Conservation (phyloP, 805 yeast genomes). For the Candida fluviatilis region DNA sequence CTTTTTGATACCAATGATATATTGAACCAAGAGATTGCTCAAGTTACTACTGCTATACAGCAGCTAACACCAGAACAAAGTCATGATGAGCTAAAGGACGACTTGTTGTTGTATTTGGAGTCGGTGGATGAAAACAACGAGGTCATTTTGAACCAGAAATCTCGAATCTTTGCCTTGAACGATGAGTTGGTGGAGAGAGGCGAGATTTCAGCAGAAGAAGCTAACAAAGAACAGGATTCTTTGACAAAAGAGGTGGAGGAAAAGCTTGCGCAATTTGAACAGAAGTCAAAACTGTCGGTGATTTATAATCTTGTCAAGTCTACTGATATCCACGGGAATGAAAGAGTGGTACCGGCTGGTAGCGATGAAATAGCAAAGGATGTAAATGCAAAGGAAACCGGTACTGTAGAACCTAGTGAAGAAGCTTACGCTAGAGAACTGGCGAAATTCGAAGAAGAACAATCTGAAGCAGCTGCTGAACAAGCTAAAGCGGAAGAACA, state of each 20-base stretch:
- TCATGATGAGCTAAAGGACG: constrained; percentile 35
- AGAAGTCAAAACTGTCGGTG: neutral
- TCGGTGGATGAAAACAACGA: constrained; percentile 52
- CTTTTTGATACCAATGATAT: constrained; percentile 49
- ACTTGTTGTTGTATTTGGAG: constrained; percentile 49
- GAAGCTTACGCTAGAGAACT: too few relatives aligned
- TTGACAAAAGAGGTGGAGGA: constrained; percentile 4
- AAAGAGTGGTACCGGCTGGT: too few relatives aligned
- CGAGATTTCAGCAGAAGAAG: constrained; percentile 6
- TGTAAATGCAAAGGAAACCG: too few relatives aligned
- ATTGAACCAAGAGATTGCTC: constrained; percentile 37
- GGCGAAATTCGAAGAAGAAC: too few relatives aligned
- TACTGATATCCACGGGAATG: neutral
- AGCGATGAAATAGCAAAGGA: too few relatives aligned
- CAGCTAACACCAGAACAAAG: constrained; percentile 1
- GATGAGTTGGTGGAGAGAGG: constrained; percentile 47
- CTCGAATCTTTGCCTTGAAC: constrained; percentile 42
- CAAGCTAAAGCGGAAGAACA: neutral
- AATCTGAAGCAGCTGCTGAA: neutral
- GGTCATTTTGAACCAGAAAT: constrained; percentile 50
- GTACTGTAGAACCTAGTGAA: too few relatives aligned
- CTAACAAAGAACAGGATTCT: constrained; percentile 3
- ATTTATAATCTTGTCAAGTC: neutral
- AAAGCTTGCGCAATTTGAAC: neutral
- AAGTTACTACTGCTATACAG: constrained; percentile 11